Conservation (phyloP, 306 rosid species). For the Amphicarpaea edgeworthii region DNA sequence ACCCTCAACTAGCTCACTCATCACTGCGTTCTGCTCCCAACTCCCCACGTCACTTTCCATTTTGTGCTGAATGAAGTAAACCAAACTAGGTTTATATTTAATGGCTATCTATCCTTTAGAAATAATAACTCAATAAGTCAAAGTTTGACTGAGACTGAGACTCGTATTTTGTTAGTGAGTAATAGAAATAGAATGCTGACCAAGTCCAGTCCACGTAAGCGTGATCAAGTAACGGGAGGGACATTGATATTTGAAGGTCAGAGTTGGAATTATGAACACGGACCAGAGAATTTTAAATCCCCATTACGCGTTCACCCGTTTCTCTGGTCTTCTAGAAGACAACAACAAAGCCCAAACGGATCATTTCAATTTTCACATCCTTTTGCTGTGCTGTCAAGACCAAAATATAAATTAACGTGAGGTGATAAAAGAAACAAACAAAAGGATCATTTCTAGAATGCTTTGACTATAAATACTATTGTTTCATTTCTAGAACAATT, state of each 20-base stretch:
- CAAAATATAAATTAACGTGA: neutral
- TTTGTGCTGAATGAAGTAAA: neutral
- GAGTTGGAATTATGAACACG: neutral
- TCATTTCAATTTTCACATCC: slow-evolving; percentile 8
- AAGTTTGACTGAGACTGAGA: slow-evolving; percentile 73
- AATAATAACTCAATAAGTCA: slow-evolving; percentile 35
- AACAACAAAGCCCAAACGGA: neutral
- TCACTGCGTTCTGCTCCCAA: slow-evolving; percentile 64
- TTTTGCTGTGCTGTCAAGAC: neutral
- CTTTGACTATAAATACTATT: neutral
- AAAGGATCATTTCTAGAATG: neutral
- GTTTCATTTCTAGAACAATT: neutral
- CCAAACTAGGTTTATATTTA: neutral
- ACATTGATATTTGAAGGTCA: neutral
- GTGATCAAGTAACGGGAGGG: too few relatives aligned
- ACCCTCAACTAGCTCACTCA: slow-evolving; percentile 71
- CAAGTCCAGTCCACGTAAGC: slow-evolving; percentile 48
- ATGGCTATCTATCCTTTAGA: neutral
- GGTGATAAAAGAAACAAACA: neutral
- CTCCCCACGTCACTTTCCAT: slow-evolving; percentile 57
- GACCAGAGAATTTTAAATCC: neutral
- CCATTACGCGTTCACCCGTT: neutral
- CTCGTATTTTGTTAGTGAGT: slow-evolving; percentile 54
- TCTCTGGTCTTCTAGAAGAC: neutral
- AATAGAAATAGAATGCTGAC: slow-evolving; percentile 54